Evolutionary conservation across 2,329 filamentous ascomycete genomes (phyloP), one percentile per base, ranked within the genome.

Genomic region (Clonostachys rhizophaga): DNA sequence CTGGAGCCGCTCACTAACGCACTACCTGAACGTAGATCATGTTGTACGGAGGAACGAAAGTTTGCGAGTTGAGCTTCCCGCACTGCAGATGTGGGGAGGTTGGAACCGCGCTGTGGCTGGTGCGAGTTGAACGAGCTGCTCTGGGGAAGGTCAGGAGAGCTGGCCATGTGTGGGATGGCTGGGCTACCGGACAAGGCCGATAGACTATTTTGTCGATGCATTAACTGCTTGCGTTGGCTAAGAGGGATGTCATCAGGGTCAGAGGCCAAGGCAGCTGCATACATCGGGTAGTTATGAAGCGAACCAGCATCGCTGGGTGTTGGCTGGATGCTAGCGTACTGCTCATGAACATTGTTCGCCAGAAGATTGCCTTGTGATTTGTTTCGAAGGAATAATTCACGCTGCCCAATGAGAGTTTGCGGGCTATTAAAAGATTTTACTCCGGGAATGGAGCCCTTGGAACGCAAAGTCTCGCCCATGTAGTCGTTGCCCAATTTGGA

Each of bases 231-330:
- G 40, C 87, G 83, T 55, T 87, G 80, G 40, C 81, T 86, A 16
- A 94, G 73, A 0, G 88, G 84, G 54, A 92, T 73, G 47, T 91
- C 80, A 50, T 91, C 88, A 2, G 75, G 70, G 53, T 81, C 78
- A 16, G 69, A 58, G 17, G 60, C 61, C 9, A 60, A 50, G 47
- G 55, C 53, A 17, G 60, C 52, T 37, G 56, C 49, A 45, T 64
- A 60, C 47, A 59, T 56, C 13, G 62, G 51, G 47, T 69, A 64
- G 51, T 69, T 66, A 52, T 66, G 53, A 10, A 74, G 45, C 6
- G 69, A 70, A 4, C 65, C 68, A 5, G 69, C 62, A 42, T 79
- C 75, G 49, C 69, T 74, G 1, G 58, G 57, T 3, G 65, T 48
- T 34, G 60, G 54, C 57, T 56, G 3, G 63, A 48, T 30, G 59